Conservation (phyloP, 2,329 filamentous ascomycete species). For the Leptodontidium sp. region DNA sequence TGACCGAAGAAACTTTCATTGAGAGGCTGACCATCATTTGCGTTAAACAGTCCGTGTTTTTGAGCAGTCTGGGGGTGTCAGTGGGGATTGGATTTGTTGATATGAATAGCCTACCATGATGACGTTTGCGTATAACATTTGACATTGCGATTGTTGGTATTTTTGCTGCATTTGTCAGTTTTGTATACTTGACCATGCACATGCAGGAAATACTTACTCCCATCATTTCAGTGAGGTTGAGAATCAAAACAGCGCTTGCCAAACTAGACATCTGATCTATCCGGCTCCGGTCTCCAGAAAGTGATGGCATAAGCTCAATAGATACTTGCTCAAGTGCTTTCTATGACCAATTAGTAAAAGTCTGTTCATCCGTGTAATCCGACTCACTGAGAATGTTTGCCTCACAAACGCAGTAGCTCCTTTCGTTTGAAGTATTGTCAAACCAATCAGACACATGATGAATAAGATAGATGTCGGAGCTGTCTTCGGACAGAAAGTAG, state of each 20-base stretch:
- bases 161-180: constrained; percentile 28
- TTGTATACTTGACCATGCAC: neutral
- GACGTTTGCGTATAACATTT: constrained; percentile 58
- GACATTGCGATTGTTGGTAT: constrained; percentile 51
- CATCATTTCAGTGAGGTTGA: constrained; percentile 38
- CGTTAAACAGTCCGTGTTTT: constrained; percentile 58
- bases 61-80: constrained; percentile 51
- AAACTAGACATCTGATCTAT: constrained; percentile 38
- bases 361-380: no score
- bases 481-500: constrained; percentile 59
- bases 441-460: constrained; percentile 61
- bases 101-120: constrained; percentile 49
- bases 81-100: neutral
- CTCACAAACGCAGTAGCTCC: constrained; percentile 56
- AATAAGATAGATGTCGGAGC: constrained; percentile 56
- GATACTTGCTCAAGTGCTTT: constrained; percentile 39
- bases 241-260: constrained; percentile 37
- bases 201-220: constrained; percentile 29
- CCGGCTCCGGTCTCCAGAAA: constrained; percentile 30
- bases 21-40: constrained; percentile 53
- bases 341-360: constrained; percentile 26
- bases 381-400: constrained; percentile 39
- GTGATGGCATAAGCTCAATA: constrained; percentile 33
- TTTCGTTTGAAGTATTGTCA: constrained; percentile 59
- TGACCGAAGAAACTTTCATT: constrained; percentile 53